Base-by-base conservation (phyloP, 306 rosid species). In the Corylus heterophylla region DNA sequence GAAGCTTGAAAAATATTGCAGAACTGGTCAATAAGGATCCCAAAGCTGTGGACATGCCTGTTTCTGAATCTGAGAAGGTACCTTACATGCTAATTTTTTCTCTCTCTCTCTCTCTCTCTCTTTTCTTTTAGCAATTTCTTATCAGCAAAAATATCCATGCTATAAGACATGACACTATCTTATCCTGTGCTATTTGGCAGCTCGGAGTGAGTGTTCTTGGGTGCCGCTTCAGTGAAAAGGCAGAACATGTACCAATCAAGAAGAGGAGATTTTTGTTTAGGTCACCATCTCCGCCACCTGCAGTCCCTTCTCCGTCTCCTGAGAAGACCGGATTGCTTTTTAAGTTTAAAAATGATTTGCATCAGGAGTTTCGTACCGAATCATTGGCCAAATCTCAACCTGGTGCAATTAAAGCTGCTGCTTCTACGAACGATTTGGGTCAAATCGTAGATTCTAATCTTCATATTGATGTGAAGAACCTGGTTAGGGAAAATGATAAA, bases 191-290 rank as follows among this genome's bases (percentile, higher is more conserved):
- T 63, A 63, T 25, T 29, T 31, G 45, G 67, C 20, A 63, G 69
- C 69, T 63, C 3, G 69, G 69, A 29, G 69, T 63, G 12, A 63
- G 69, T 63, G 69, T 63, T 31, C 69, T 63, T 63, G 69, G 69
- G 45, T 63, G 69, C 69, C 69, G 69, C 69, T 63, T 63, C 44
- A 63, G 69, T 63, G 69, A 63, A 63, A 63, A 31, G 69, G 69
- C 42, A 31, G 69, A 63, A 31, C 69, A 63, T 63, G 69, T 63
- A 31, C 69, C 69, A 0, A 63, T 63, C 69, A 63, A 63, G 69
- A 63, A 63, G 29, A 63, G 69, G 69, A 63, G 69, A 31, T 63
- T 63, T 63, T 29, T 63, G 69, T 63, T 63, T 12, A 63, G 69
- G 39, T 63, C 69, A 2, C 69, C 69, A 63, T 63, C 69, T 63